Conservation (phyloP, 768 basidiomycete genomes). For the Pleurotus citrinopileatus region DNA sequence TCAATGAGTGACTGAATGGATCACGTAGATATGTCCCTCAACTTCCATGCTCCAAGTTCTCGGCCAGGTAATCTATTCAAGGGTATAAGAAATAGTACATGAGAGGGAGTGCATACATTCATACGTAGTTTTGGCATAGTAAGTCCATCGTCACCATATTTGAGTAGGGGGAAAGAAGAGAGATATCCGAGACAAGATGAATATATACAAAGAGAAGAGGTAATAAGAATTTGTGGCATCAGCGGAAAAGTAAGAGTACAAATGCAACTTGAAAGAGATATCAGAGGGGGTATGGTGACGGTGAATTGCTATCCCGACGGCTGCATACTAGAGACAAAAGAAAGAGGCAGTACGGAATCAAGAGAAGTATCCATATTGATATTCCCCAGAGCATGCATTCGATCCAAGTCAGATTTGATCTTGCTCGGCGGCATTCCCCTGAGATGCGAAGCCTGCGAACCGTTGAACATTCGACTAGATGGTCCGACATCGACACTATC, state of each 20-base stretch:
- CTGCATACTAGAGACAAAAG: neutral
- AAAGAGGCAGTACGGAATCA: neutral
- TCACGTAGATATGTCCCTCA: neutral
- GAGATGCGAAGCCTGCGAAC: too few relatives aligned
- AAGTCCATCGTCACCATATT: slow-evolving; percentile 11
- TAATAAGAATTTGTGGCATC: neutral
- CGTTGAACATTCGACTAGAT: too few relatives aligned
- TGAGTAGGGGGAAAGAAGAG: neutral
- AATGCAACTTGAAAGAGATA: neutral
- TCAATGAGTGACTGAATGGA: slow-evolving; percentile 51
- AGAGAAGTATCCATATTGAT: neutral
- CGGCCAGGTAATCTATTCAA: slow-evolving; percentile 4
- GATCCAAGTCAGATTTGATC: too few relatives aligned
- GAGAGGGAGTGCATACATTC: slow-evolving; percentile 7
- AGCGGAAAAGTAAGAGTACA: neutral
- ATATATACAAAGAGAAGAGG: slow-evolving; percentile 10
- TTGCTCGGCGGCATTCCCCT: too few relatives aligned
- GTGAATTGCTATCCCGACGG: neutral
- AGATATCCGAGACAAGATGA: slow-evolving; percentile 12
- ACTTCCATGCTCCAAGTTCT: neutral
- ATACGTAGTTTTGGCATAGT: neutral
- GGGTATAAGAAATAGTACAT: slow-evolving; percentile 11
- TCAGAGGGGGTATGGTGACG: neutral
- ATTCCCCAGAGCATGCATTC: too few relatives aligned
- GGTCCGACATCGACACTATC: too few relatives aligned